Evolutionary conservation across 352 stramenopile genomes (phyloP).

Genomic region (Elongisporangium undulatum): DNA sequence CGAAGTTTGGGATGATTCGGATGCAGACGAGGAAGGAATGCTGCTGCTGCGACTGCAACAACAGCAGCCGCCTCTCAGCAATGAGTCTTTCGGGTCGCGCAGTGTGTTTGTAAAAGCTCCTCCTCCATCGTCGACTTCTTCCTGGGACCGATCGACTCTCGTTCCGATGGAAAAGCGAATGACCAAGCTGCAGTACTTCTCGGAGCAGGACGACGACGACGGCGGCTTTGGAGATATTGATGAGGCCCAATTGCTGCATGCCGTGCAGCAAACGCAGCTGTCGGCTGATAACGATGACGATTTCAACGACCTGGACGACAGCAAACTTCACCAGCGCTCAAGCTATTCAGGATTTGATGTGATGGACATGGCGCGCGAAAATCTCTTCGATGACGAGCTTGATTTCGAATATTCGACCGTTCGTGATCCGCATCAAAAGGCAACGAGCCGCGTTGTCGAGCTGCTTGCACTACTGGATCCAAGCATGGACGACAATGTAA

Average conservation of each 20-base stretch:
- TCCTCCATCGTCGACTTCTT: constrained; percentile 3
- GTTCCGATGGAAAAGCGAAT: constrained; percentile 59
- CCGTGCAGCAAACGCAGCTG: constrained; percentile 8
- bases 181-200: constrained; percentile 68
- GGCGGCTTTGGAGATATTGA: constrained; percentile 71
- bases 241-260: constrained; percentile 50
- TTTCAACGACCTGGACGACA: constrained; percentile 19
- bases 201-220: constrained; percentile 63
- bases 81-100: not conserved
- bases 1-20: constrained; percentile 65
- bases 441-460: constrained; percentile 69
- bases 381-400: constrained; percentile 77
- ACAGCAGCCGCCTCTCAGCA: not conserved
- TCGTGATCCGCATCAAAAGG: constrained; percentile 74
- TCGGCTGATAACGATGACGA: constrained; percentile 1
- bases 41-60: constrained; percentile 5
- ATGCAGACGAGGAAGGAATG: not conserved
- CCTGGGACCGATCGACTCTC: constrained; percentile 55
- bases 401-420: constrained; percentile 76
- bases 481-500: constrained; percentile 85
- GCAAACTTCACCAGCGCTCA: constrained; percentile 16
- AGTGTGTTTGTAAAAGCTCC: not conserved
- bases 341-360: constrained; percentile 5
- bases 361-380: constrained; percentile 38
- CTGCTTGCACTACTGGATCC: constrained; percentile 72